phyloP scores from a whole-genome alignment of 495 filamentous ascomycete species.

The Lindgomyces ingoldianus region DNA sequence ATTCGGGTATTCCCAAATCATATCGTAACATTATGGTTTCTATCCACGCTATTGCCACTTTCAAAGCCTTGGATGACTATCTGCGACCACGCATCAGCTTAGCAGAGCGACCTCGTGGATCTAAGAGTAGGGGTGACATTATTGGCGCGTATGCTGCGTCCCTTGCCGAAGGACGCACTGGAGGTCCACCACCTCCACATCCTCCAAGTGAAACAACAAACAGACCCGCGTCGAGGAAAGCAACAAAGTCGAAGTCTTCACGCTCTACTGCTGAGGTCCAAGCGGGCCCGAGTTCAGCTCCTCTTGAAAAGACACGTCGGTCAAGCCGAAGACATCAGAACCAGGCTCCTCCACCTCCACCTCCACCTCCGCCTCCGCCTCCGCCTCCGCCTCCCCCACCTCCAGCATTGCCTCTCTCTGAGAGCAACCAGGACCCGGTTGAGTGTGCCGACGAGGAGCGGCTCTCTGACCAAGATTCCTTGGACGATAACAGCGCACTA shows the following conservation, averaged over 20 bases:
- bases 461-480: constrained; percentile 71
- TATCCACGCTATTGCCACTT: constrained; percentile 97
- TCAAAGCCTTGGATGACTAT: constrained; percentile 96
- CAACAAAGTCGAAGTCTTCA: constrained; percentile 26
- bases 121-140: constrained; percentile 68
- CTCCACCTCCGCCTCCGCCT: too few species aligned
- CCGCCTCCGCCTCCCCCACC: constrained; percentile 55
- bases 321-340: constrained; percentile 52
- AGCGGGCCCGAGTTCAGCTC: constrained; percentile 47
- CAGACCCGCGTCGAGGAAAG: constrained; percentile 21
- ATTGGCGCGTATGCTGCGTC: constrained; percentile 81
- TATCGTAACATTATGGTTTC: constrained; percentile 96
- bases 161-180: constrained; percentile 48
- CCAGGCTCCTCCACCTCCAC: constrained; percentile 43
- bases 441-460: constrained; percentile 96
- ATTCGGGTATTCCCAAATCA: constrained; percentile 74
- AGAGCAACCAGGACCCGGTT: constrained; percentile 55
- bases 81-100: constrained; percentile 84
- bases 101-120: constrained; percentile 73
- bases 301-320: constrained; percentile 47
- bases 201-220: constrained; percentile 32
- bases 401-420: constrained; percentile 47
- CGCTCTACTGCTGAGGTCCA: constrained; percentile 37
- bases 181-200: constrained; percentile 27
- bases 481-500: constrained; percentile 70